phyloP scores from a whole-genome alignment of 179 eudicot species.

The Corrigiola litoralis region DNA sequence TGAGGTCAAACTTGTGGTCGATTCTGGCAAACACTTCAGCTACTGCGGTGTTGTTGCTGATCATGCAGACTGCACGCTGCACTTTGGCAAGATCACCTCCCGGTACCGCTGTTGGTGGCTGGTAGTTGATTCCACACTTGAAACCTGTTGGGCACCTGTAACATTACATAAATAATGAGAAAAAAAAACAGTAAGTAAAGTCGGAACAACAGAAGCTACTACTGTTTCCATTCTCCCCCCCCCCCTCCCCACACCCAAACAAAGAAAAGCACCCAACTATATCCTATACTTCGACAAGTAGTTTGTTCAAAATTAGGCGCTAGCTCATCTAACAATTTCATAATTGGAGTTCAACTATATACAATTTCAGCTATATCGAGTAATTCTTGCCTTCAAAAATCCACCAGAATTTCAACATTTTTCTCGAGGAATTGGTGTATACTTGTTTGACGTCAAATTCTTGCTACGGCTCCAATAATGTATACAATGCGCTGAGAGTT shows the following conservation, averaged over 20 bases:
- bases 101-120: constrained; percentile 62
- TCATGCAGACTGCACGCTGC: constrained; percentile 68
- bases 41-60: constrained; percentile 66
- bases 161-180: neutral
- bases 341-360: too few species aligned
- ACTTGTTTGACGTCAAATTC: too few species aligned
- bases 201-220: neutral
- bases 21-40: constrained; percentile 59
- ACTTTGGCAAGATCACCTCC: constrained; percentile 64
- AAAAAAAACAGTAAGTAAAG: neutral
- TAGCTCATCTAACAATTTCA: too few species aligned
- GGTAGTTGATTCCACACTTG: constrained; percentile 61
- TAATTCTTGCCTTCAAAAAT: too few species aligned
- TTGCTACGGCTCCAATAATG: too few species aligned
- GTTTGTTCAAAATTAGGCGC: too few species aligned
- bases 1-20: constrained; percentile 58
- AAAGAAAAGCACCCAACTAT: too few species aligned
- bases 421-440: too few species aligned
- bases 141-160: constrained; percentile 67
- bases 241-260: neutral
- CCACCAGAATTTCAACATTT: too few species aligned
- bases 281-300: too few species aligned
- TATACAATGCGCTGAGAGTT: neutral
- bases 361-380: too few species aligned
- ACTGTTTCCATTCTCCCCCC: neutral